These are phyloP conservation scores for Cucurbita pepo DNA, from an alignment of 306 rosid genomes.

Conservation along the genomic window DNA sequence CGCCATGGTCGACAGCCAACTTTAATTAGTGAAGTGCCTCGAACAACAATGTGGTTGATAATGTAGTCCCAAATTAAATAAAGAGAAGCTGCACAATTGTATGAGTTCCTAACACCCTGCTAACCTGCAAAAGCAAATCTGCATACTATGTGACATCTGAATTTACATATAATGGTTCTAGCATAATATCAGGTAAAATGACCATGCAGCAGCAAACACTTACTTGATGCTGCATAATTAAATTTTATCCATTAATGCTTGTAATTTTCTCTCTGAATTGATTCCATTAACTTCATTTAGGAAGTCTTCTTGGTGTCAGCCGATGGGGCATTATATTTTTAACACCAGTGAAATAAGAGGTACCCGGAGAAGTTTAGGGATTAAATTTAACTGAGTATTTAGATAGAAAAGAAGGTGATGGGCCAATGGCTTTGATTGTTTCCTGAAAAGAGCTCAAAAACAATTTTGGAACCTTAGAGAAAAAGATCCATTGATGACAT, in stretches of 20 bases:
- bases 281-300: neutral
- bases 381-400: neutral
- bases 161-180: neutral
- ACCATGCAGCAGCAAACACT: neutral
- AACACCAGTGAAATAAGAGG: neutral
- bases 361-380: neutral
- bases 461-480: neutral
- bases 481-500: neutral
- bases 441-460: neutral
- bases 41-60: neutral
- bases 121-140: neutral
- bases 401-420: neutral
- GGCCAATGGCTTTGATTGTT: neutral
- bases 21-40: neutral
- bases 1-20: neutral
- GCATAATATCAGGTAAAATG: neutral
- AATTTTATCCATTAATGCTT: neutral
- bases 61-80: neutral
- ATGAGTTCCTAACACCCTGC: neutral
- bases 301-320: neutral
- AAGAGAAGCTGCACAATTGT: neutral
- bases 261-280: neutral
- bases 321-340: neutral
- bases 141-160: neutral
- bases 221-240: neutral